Evolutionary conservation across 139 green algal genomes (phyloP).

Genomic region (Volvox reticuliferus): DNA sequence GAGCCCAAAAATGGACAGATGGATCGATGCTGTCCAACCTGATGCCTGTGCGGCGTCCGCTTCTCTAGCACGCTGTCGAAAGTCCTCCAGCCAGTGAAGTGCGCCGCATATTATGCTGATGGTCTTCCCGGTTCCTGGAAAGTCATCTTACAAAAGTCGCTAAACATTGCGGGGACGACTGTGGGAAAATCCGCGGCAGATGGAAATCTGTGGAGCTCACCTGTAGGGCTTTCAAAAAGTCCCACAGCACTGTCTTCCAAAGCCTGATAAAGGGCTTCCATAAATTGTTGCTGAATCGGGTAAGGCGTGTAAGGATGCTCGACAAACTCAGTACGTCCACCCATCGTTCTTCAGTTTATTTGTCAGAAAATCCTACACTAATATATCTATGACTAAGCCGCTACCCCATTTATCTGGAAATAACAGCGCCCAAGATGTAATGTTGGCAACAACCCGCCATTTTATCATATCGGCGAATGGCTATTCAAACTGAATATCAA

Average conservation of each 20-base stretch:
- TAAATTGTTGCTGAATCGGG: conserved; percentile 88
- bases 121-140: conserved; percentile 92
- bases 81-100: conserved; percentile 70
- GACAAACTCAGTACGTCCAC: conserved; percentile 59
- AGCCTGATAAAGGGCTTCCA: conserved; percentile 79
- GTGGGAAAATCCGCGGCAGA: no score
- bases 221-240: conserved; percentile 95
- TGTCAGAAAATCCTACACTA: background rate
- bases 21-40: background rate
- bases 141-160: no score
- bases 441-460: no score
- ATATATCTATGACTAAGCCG: background rate
- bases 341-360: background rate
- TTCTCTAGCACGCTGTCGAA: conserved; percentile 7
- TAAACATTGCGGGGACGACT: background rate
- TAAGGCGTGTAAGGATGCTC: conserved; percentile 92
- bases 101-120: conserved; percentile 92
- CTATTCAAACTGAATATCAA: no score
- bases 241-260: conserved; percentile 80
- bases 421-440: no score
- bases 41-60: conserved; percentile 4
- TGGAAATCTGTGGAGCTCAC: conserved; percentile 44
- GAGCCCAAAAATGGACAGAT: no score
- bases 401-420: no score
- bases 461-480: no score